Percentiles rank a stretch among this genome's conserved stretches.
Conservation (phyloP, 768 basidiomycete species). For the Lactifluus piperatus region DNA sequence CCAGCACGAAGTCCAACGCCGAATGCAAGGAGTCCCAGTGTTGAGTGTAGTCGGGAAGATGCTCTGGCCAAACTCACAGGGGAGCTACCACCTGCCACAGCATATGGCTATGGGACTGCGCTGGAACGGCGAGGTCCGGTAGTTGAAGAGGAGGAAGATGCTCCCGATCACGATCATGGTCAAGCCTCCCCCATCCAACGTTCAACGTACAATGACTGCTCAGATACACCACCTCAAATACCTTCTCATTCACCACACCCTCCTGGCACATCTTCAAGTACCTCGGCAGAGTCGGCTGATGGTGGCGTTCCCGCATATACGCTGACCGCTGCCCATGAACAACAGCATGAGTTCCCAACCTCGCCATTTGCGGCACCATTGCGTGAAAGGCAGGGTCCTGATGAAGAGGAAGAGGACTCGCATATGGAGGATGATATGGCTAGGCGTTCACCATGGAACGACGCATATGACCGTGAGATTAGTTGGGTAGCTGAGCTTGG, state of each 20-base stretch:
- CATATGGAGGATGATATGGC: conserved; percentile 32
- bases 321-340: conserved; percentile 38
- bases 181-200: conserved; percentile 30
- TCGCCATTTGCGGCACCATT: conserved; percentile 69
- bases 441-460: conserved; percentile 22
- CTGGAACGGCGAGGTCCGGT: conserved; percentile 18
- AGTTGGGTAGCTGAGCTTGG: conserved; percentile 76
- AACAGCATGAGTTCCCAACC: conserved; percentile 51
- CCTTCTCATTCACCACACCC: conserved; percentile 37
- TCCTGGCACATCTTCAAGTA: conserved; percentile 43
- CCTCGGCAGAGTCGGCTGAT: conserved; percentile 38
- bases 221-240: conserved; percentile 33
- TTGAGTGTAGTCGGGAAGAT: conserved; percentile 19
- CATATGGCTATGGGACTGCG: conserved; percentile 16
- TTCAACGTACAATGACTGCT: conserved; percentile 35
- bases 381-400: conserved; percentile 41
- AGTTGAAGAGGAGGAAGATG: conserved; percentile 20
- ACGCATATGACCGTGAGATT: conserved; percentile 38
- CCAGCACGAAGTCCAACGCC: conserved; percentile 15
- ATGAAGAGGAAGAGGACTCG: conserved; percentile 61
- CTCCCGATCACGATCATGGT: conserved; percentile 20
- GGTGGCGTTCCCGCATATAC: conserved; percentile 43
- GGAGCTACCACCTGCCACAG: not conserved
- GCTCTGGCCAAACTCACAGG: conserved; percentile 19
- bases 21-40: conserved; percentile 16